Conservation (phyloP, 2,329 filamentous ascomycete genomes). For the Xylariaceae sp. region DNA sequence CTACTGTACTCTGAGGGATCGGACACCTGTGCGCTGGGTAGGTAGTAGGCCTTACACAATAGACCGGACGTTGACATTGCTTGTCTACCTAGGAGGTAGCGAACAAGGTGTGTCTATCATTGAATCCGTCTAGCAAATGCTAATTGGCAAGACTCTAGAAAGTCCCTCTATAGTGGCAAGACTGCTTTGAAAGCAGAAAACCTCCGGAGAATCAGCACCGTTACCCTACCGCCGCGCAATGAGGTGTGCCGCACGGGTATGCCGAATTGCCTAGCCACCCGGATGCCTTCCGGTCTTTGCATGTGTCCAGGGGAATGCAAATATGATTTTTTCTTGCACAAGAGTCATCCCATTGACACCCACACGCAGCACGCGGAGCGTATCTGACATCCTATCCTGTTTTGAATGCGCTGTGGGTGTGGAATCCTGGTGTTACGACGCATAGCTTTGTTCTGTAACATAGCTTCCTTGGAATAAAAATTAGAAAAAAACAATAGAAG, state of each 20-base stretch:
- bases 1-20: not conserved
- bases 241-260: slow-evolving; percentile 18
- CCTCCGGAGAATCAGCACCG: slow-evolving; percentile 12
- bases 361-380: slow-evolving; percentile 33
- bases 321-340: slow-evolving; percentile 32
- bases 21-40: not conserved
- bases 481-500: slow-evolving; percentile 17
- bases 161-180: slow-evolving; percentile 10
- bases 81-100: not conserved
- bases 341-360: slow-evolving; percentile 28
- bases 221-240: slow-evolving; percentile 12
- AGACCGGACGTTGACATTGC: not conserved
- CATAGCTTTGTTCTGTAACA: slow-evolving; percentile 18
- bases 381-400: slow-evolving; percentile 33
- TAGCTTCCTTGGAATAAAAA: slow-evolving; percentile 23
- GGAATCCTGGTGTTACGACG: slow-evolving; percentile 25
- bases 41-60: not conserved
- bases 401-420: slow-evolving; percentile 34
- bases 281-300: slow-evolving; percentile 24
- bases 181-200: slow-evolving; percentile 12
- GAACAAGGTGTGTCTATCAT: not conserved
- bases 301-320: slow-evolving; percentile 29
- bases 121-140: slow-evolving; percentile 7
- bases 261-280: slow-evolving; percentile 17
- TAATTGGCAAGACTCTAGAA: slow-evolving; percentile 7